A percentile compares a stretch with the other conserved stretches of the same genome.
Conservation (phyloP, 345 rosid species). For the Euclidium syriacum region DNA sequence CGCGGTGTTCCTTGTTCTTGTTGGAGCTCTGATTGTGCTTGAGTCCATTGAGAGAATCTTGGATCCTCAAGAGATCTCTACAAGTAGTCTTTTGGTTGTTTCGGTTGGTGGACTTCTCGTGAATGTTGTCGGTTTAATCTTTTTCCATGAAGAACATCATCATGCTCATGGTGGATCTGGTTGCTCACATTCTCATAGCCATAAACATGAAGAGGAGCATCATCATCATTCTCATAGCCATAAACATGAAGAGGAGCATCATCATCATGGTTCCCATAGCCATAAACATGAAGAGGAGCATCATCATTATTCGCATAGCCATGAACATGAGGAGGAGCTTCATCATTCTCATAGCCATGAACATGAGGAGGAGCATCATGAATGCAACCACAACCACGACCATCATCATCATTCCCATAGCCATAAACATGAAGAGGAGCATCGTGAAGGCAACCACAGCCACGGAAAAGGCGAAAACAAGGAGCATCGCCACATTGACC, state of each 20-base stretch:
- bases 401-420: slow-evolving; percentile 25
- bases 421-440: slow-evolving; percentile 9
- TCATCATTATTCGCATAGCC: background rate
- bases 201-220: slow-evolving; percentile 37
- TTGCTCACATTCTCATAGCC: slow-evolving; percentile 57
- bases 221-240: slow-evolving; percentile 19
- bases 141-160: slow-evolving; percentile 98
- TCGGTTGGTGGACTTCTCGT: slow-evolving; percentile 90
- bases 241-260: slow-evolving; percentile 15
- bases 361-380: background rate
- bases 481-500: slow-evolving; percentile 73
- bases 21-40: slow-evolving; percentile 83
- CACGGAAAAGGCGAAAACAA: background rate
- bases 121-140: slow-evolving; percentile 77
- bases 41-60: slow-evolving; percentile 94
- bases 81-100: slow-evolving; percentile 72
- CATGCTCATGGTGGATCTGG: slow-evolving; percentile 93
- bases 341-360: background rate
- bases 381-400: slow-evolving; percentile 5
- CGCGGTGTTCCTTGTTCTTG: slow-evolving; percentile 85
- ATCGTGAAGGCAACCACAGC: slow-evolving; percentile 20
- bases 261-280: slow-evolving; percentile 7
- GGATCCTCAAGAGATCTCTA: slow-evolving; percentile 96
- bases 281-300: background rate
- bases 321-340: background rate